Evolutionary conservation across 2,329 filamentous ascomycete species (phyloP).

Genomic region (Truncatella angustata): DNA sequence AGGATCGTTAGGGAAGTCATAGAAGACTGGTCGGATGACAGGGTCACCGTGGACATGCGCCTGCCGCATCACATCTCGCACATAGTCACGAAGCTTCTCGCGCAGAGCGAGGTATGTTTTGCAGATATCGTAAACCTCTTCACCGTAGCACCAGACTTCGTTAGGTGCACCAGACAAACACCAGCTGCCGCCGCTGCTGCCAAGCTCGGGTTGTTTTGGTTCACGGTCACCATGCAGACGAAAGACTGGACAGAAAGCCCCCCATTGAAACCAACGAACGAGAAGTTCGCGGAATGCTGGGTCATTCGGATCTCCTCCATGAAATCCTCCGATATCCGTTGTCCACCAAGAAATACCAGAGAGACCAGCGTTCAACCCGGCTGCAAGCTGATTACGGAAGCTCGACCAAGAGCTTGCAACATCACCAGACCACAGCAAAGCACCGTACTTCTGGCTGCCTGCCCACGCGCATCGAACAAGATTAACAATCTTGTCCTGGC

Average conservation of each 20-base stretch:
- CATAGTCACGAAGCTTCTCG: conserved; percentile 58
- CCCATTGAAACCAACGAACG: conserved; percentile 70
- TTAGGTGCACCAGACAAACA: conserved; percentile 53
- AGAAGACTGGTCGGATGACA: conserved; percentile 62
- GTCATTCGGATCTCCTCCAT: conserved; percentile 59
- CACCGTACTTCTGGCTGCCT: conserved; percentile 60
- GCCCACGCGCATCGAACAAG: conserved; percentile 49
- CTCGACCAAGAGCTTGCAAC: conserved; percentile 63
- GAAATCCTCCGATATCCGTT: conserved; percentile 69
- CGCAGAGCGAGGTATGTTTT: conserved; percentile 57
- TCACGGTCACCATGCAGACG: conserved; percentile 65
- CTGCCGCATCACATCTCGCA: conserved; percentile 54
- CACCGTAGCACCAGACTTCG: conserved; percentile 67
- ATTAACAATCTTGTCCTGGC: conserved; percentile 53
- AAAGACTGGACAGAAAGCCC: conserved; percentile 66
- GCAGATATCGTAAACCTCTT: conserved; percentile 58
- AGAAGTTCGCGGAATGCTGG: conserved; percentile 60
- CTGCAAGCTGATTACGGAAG: conserved; percentile 58
- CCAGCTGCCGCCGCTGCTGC: conserved; percentile 34
- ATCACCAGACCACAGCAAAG: conserved; percentile 66
- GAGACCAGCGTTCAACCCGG: conserved; percentile 65
- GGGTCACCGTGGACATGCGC: conserved; percentile 60
- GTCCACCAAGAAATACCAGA: conserved; percentile 68
- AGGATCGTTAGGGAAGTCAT: conserved; percentile 58
- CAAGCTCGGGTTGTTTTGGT: conserved; percentile 41